Evolutionary conservation across 768 basidiomycete species (phyloP).

Genomic region (Tulasnella sp.): DNA sequence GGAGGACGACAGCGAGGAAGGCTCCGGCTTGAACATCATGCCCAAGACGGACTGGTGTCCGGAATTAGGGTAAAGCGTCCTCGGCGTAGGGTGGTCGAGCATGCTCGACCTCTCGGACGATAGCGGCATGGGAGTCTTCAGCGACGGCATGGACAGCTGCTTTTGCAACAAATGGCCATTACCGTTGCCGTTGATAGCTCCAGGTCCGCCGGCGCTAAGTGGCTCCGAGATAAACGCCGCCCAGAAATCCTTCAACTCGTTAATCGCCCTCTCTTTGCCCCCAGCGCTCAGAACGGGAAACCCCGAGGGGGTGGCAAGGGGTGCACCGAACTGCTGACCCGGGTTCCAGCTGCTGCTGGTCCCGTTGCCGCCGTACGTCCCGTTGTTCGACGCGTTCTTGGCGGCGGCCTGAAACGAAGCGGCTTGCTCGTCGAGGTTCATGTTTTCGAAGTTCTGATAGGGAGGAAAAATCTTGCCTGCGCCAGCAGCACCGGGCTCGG

Average conservation of each 20-base stretch:
- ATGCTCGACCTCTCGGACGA: conserved; percentile 28
- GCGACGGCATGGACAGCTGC: conserved; percentile 27
- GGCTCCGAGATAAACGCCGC: conserved; percentile 35
- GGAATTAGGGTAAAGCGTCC: conserved; percentile 20
- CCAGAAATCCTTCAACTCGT: conserved; percentile 34
- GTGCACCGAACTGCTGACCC: background rate
- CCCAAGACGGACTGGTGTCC: conserved; percentile 23
- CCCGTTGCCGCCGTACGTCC: background rate
- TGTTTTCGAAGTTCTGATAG: conserved; percentile 31
- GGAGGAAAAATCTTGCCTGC: conserved; percentile 12
- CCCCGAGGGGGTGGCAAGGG: background rate
- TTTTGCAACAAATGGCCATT: conserved; percentile 28
- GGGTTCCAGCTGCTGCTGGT: background rate
- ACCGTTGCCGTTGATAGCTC: background rate
- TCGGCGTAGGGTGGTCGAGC: conserved; percentile 28
- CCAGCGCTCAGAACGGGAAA: conserved; percentile 29
- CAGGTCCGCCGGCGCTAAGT: conserved; percentile 23
- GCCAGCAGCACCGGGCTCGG: background rate
- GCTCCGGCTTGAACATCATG: conserved; percentile 28
- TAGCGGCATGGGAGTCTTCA: conserved; percentile 34
- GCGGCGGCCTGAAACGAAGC: conserved; percentile 23
- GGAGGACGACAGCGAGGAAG: background rate
- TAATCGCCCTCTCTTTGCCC: conserved; percentile 30
- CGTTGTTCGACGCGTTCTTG: conserved; percentile 24
- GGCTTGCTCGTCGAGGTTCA: conserved; percentile 29